Evolutionary conservation across 2,329 filamentous ascomycete species (phyloP).

Genomic region (Ceratocystis colombiana): DNA sequence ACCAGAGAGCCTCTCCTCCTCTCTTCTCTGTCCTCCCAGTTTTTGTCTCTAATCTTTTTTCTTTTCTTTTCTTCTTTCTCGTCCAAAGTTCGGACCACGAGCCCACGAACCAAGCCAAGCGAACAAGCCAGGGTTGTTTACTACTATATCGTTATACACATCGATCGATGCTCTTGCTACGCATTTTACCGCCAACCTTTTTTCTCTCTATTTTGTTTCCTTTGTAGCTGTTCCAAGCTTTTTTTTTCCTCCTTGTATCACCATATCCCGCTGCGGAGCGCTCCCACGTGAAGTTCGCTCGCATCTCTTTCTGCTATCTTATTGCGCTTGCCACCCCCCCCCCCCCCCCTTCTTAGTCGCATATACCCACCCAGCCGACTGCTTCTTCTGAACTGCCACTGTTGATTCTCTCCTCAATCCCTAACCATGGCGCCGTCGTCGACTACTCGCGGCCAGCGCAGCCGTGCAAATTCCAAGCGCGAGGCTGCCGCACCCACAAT

Average conservation of each 20-base stretch:
- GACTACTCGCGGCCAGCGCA: slow-evolving; percentile 34
- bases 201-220: slow-evolving; percentile 13
- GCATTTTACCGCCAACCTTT: background rate
- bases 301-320: background rate
- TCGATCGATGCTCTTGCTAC: background rate
- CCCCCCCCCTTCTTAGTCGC: background rate
- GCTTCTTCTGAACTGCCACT: background rate
- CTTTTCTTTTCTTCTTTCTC: background rate
- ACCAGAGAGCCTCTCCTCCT: slow-evolving; percentile 2
- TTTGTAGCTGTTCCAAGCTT: slow-evolving; percentile 11
- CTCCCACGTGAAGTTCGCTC: background rate
- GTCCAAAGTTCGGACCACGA: background rate
- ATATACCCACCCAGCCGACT: background rate
- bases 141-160: background rate
- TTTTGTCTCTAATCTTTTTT: background rate
- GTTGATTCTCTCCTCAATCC: background rate
- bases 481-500: slow-evolving; percentile 29
- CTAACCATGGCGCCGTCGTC: slow-evolving; percentile 17
- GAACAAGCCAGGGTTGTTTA: slow-evolving; percentile 13
- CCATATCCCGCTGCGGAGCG: background rate
- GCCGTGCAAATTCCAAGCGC: slow-evolving; percentile 30
- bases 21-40: background rate
- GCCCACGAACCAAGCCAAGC: background rate
- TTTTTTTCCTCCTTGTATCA: slow-evolving; percentile 7
- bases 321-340: background rate